Evolutionary conservation across 495 filamentous ascomycete genomes (phyloP), one percentile per base, ranked within the genome.

Genomic region (Talaromyces ruber): DNA sequence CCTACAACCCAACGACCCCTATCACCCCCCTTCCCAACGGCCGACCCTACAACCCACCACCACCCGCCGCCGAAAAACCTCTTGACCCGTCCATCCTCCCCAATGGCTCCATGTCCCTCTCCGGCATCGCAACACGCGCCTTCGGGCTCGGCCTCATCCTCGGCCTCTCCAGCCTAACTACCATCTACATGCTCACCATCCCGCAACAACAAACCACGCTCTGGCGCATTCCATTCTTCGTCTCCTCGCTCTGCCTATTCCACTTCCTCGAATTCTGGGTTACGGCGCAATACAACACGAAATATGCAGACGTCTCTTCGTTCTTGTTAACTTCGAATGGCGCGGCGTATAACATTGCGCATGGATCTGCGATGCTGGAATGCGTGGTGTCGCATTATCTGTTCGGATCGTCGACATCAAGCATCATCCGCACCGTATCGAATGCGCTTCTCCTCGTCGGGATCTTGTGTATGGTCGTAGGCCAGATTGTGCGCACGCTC

Each of bases 251-350:
- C 60, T 84, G 86, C 16, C 69, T 88, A 60, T 97, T 97, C 82
- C 94, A 98, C 75, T 96, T 96, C 77, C 88, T 98, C 73, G 94
- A 98, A 75, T 98, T 89, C 81, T 93, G 82, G 78, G 88, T 85
- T 55, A 97, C 93, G 0, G 94, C 94, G 26, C 75, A 74, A 24
- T 89, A 89, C 74, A 98, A 97, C 76, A 90, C 91, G 0, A 72
- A 76, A 37, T 74, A 81, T n/a, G 92, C 91, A 6, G 79, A 80
- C 6, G 74, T 90, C 18, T 79, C 78, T 61, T 87, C 91, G 7
- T 98, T 95, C 74, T 82, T 98, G 1, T 81, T 98, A 7, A 86
- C 84, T n/a, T 81, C 82, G 43, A 98, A 98, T 69, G 94, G 95
- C 56, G 82, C 80, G 54, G 87, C 84, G 1, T 98, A 97, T 71